Percentiles rank a stretch among this genome's conserved stretches.
phyloP scores from a whole-genome alignment of 306 rosid genomes.

The Comarum palustre region DNA sequence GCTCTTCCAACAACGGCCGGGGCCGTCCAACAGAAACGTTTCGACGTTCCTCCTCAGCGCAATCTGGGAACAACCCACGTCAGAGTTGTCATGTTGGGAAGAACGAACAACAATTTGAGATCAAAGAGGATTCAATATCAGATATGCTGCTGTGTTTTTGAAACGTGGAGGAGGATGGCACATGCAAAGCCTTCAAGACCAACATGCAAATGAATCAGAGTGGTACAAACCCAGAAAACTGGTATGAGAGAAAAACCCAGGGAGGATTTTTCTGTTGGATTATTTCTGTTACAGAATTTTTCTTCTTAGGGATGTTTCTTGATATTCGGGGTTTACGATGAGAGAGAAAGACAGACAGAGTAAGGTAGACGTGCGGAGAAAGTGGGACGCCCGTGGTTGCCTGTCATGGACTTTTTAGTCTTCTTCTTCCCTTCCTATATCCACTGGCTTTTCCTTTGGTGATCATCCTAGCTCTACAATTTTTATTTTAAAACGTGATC shows the following conservation, averaged over 20 bases:
- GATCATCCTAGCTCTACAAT: too few relatives aligned
- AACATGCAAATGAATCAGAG: neutral
- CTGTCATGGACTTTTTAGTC: conserved; percentile 14
- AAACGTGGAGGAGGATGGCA: neutral
- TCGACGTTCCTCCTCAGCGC: conserved; percentile 11
- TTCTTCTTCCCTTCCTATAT: neutral
- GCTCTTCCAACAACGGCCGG: conserved; percentile 24
- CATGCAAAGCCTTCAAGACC: neutral
- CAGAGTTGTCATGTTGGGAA: conserved; percentile 7
- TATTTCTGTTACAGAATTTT: neutral
- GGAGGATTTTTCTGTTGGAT: neutral
- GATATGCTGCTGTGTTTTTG: neutral
- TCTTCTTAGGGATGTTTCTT: conserved; percentile 23
- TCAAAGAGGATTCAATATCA: neutral
- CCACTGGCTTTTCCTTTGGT: neutral
- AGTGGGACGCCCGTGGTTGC: conserved; percentile 38
- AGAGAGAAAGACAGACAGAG: conserved; percentile 37
- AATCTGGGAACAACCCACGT: conserved; percentile 3
- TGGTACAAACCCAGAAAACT: conserved; percentile 1
- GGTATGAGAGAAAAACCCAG: neutral
- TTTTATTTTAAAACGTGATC: neutral
- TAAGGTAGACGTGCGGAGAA: conserved; percentile 47
- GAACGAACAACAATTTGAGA: neutral
- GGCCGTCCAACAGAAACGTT: neutral
- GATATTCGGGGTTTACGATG: conserved; percentile 33